These are phyloP conservation scores for Xerocomus minutiporus DNA, from an alignment of 1,284 basidiomycete species.

Conservation along the genomic window DNA sequence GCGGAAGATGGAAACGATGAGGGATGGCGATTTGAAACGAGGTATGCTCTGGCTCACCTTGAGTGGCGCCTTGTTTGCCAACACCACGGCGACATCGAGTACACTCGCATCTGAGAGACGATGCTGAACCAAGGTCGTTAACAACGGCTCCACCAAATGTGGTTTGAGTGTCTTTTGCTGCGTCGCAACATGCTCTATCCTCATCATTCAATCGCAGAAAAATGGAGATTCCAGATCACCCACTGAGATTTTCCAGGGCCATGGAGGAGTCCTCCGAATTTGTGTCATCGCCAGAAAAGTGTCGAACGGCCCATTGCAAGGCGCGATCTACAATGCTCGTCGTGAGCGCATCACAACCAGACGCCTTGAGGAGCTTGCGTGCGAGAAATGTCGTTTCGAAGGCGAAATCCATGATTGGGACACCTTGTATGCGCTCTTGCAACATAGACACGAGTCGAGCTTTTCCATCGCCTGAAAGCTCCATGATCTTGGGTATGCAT, in stretches of 20 bases:
- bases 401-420: slow-evolving; percentile 17
- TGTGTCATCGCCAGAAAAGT: slow-evolving; percentile 33
- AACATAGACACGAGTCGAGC: slow-evolving; percentile 14
- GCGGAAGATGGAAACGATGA: slow-evolving; percentile 45
- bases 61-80: slow-evolving; percentile 45
- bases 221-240: slow-evolving; percentile 15
- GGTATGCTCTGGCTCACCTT: slow-evolving; percentile 47
- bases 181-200: slow-evolving; percentile 31
- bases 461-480: slow-evolving; percentile 12
- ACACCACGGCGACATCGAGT: slow-evolving; percentile 45
- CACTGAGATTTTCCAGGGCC: slow-evolving; percentile 39
- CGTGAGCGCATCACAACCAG: slow-evolving; percentile 27
- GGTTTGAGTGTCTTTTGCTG: slow-evolving; percentile 41
- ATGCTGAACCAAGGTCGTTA: slow-evolving; percentile 63
- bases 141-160: slow-evolving; percentile 69
- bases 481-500: slow-evolving; percentile 21
- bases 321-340: slow-evolving; percentile 41
- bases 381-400: slow-evolving; percentile 32
- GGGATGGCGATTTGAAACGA: not conserved
- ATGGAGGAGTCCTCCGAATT: slow-evolving; percentile 15
- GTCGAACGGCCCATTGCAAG: slow-evolving; percentile 47
- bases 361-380: slow-evolving; percentile 15
- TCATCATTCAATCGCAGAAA: not conserved
- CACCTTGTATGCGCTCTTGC: slow-evolving; percentile 13
- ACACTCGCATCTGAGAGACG: slow-evolving; percentile 44